phyloP scores from a whole-genome alignment of 2,329 filamentous ascomycete species.

The Ophiocordyceps camponoti-saundersi region DNA sequence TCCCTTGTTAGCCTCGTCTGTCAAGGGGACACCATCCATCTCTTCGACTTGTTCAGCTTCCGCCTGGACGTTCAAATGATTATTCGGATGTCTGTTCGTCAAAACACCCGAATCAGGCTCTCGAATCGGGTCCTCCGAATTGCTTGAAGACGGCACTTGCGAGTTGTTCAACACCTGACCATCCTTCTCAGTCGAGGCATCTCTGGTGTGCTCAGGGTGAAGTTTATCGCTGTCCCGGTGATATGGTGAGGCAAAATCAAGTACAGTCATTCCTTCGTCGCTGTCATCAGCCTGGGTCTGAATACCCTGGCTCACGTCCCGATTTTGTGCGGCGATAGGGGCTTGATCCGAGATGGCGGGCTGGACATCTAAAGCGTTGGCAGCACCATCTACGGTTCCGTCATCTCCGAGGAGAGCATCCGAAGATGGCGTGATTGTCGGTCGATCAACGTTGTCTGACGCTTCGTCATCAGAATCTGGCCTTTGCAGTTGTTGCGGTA shows the following conservation, averaged over 20 bases:
- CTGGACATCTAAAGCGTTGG: neutral
- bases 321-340: neutral
- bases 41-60: neutral
- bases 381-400: neutral
- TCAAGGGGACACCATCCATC: neutral
- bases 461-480: slow-evolving; percentile 17
- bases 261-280: too few species aligned
- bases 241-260: too few species aligned
- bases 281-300: neutral
- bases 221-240: neutral
- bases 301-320: neutral
- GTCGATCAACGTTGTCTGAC: slow-evolving; percentile 5
- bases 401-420: neutral
- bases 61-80: neutral
- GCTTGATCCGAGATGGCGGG: neutral
- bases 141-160: neutral
- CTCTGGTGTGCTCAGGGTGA: neutral
- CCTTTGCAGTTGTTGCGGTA: slow-evolving; percentile 8
- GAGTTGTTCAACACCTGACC: neutral
- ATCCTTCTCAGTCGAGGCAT: neutral
- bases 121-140: neutral
- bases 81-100: neutral
- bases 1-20: slow-evolving; percentile 7
- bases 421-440: neutral
- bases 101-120: neutral